Base-by-base conservation (phyloP, 75 land plant genomes). In the Isoetes taiwanensis region DNA sequence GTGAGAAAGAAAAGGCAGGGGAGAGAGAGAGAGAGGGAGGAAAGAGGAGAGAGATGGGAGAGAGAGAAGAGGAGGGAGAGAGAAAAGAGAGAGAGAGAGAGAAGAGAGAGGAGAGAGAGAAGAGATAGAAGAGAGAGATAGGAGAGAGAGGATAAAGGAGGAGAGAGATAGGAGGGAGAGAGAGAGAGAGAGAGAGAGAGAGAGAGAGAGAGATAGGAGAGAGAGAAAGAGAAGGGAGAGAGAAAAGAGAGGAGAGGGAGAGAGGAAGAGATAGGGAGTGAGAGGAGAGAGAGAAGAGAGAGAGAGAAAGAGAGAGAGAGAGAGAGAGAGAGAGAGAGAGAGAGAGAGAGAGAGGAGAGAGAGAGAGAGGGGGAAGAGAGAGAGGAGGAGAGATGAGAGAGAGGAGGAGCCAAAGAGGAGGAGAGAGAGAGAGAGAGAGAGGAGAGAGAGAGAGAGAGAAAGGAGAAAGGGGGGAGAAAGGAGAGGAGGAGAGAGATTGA, bases 251-350 rank as follows among this genome's bases (percentile, higher is more conserved):
- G 39, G 39, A 37, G 39, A 37, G 39, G 14, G 39, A 37, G 39
- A 37, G 39, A 37, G 39, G 14, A 14, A 37, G 39, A 37, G 14
- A 14, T 9, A 14, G 14, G 39, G 14, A 14, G 14, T 9, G 14
- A 14, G 14, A 14, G 14, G 39, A 37, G 39, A 37, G 39, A 37
- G 39, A 37, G 39, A 37, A 14, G 14, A 14, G 14, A 14, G 14
- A 14, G 14, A 14, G 14, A 14, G 39, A 37, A 14, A 37, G 39
- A 37, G 39, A 37, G 39, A 37, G 39, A 37, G 39, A 37, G 39
- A 37, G 39, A 37, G 39, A 37, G 39, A 37, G 39, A 37, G 39
- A 37, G 39, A 37, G 39, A 37, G 39, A 37, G 39, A 37, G 39
- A 37, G 39, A 14, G 14, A 14, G 14, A 14, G 14, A 14, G 14